phyloP scores from a whole-genome alignment of 345 rosid species.

The Brassica juncea region DNA sequence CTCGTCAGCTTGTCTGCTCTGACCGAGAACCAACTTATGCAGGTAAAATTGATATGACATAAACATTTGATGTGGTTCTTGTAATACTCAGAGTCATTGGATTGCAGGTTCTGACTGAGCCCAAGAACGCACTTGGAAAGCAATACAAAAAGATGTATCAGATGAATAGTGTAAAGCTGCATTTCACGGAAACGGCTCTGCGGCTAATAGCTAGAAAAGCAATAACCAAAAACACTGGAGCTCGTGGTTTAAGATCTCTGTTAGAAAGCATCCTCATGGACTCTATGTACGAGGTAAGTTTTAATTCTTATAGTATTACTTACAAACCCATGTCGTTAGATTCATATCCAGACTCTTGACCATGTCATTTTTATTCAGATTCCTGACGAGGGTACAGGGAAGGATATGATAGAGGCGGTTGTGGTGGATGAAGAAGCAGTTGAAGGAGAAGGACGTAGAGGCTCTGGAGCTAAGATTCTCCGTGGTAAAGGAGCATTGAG shows the following conservation, averaged over 20 bases:
- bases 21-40: constrained; percentile 91
- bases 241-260: constrained; percentile 84
- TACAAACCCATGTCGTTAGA: neutral
- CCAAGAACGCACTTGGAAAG: constrained; percentile 95
- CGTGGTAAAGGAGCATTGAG: constrained; percentile 79
- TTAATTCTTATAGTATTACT: neutral
- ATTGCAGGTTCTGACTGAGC: constrained; percentile 83
- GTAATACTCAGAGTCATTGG: constrained; percentile 6
- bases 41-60: constrained; percentile 49
- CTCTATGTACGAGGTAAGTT: constrained; percentile 91
- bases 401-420: constrained; percentile 77
- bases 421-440: constrained; percentile 87
- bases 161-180: constrained; percentile 88
- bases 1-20: constrained; percentile 95
- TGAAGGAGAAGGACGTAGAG: constrained; percentile 57
- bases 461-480: constrained; percentile 77
- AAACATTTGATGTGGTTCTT: neutral
- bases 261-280: constrained; percentile 93
- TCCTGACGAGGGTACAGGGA: constrained; percentile 51
- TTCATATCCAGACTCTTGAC: no score
- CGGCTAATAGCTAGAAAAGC: constrained; percentile 86
- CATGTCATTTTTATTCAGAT: neutral
- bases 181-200: constrained; percentile 72
- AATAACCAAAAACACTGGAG: constrained; percentile 84
- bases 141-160: constrained; percentile 93